Evolutionary conservation across 768 basidiomycete species (phyloP).

Genomic region (Lentinula raphanica): DNA sequence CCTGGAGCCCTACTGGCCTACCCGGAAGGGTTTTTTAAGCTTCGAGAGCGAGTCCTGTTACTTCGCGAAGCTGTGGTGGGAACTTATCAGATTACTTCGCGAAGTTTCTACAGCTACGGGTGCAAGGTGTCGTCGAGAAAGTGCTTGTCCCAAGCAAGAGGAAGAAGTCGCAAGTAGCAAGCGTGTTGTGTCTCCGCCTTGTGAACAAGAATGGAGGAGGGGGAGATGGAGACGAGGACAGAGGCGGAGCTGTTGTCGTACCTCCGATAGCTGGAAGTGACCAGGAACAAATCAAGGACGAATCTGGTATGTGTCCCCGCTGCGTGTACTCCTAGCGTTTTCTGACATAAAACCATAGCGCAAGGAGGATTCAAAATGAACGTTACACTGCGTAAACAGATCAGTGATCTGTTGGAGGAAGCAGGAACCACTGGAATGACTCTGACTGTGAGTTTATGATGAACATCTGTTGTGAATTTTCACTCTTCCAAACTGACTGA

Average conservation of each 20-base stretch:
- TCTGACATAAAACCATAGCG: constrained; percentile 18
- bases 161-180: constrained; percentile 35
- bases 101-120: no score
- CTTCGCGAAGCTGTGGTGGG: no score
- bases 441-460: constrained; percentile 45
- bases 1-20: no score
- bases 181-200: constrained; percentile 65
- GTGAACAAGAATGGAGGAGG: constrained; percentile 33
- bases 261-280: constrained; percentile 20
- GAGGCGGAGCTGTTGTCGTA: constrained; percentile 27
- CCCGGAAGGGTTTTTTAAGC: no score
- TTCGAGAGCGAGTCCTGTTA: no score
- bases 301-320: constrained; percentile 33
- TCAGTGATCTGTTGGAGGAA: constrained; percentile 64
- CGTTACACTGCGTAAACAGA: constrained; percentile 72
- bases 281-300: constrained; percentile 29
- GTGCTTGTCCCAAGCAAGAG: constrained; percentile 60
- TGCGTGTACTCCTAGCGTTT: not conserved
- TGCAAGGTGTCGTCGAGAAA: constrained; percentile 72
- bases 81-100: no score
- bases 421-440: constrained; percentile 68
- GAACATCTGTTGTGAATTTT: not conserved
- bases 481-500: not conserved
- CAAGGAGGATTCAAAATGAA: constrained; percentile 49
- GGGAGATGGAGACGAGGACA: no score